A percentile compares a stretch with the other conserved stretches of the same genome.
phyloP scores from a whole-genome alignment of 345 rosid genomes.

The Salix exigua region DNA sequence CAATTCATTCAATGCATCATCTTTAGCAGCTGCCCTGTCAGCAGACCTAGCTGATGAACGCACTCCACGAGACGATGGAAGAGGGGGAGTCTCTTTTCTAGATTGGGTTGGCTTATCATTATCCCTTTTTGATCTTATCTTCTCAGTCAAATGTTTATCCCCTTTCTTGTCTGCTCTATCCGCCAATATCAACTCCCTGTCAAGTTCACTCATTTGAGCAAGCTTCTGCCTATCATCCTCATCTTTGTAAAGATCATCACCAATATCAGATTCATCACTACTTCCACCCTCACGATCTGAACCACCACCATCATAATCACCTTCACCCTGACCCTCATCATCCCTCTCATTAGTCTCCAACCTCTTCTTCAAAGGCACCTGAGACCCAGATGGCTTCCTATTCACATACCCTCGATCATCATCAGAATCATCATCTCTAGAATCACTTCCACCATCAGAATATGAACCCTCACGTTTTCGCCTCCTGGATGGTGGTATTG shows the following conservation, averaged over 20 bases:
- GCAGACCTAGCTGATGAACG: slow-evolving; percentile 89
- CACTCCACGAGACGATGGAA: slow-evolving; percentile 58
- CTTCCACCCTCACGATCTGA: slow-evolving; percentile 69
- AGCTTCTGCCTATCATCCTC: slow-evolving; percentile 77
- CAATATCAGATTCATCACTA: slow-evolving; percentile 84
- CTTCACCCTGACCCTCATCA: slow-evolving; percentile 67
- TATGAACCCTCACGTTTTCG: slow-evolving; percentile 66
- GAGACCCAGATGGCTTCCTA: slow-evolving; percentile 87
- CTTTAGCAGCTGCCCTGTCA: slow-evolving; percentile 91
- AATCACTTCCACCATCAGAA: slow-evolving; percentile 89
- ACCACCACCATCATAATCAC: slow-evolving; percentile 49
- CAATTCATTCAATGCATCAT: slow-evolving; percentile 81
- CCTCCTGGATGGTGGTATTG: slow-evolving; percentile 55
- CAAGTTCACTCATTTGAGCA: slow-evolving; percentile 74
- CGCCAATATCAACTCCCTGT: slow-evolving; percentile 85
- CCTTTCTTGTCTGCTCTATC: slow-evolving; percentile 91
- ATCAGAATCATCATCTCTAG: slow-evolving; percentile 81
- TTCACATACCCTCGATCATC: slow-evolving; percentile 60
- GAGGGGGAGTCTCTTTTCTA: slow-evolving; percentile 61
- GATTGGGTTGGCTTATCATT: slow-evolving; percentile 58
- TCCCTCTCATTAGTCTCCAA: slow-evolving; percentile 75
- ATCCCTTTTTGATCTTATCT: slow-evolving; percentile 68
- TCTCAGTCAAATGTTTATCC: slow-evolving; percentile 82
- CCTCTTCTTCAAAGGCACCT: slow-evolving; percentile 93
- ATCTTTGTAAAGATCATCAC: slow-evolving; percentile 83